Conservation (phyloP, 176 grass and related monocot genomes). For the Zea mays region Zm-B73-REFERENCE-NAM-5.0 NC_050098.1:125750001-125750500, state of each 20-base stretch:
- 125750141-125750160: conserved; percentile 18
- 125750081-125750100: conserved; percentile 23
- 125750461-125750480: conserved; percentile 32
- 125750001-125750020: conserved; percentile 26
- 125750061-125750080: conserved; percentile 18
- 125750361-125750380: conserved; percentile 24
- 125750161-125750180: conserved; percentile 41
- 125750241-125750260: conserved; percentile 24
- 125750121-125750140: conserved; percentile 27
- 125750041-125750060: conserved; percentile 11
- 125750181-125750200: conserved; percentile 47
- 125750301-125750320: conserved; percentile 14
- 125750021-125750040: conserved; percentile 14
- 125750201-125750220: conserved; percentile 44
- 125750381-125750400: conserved; percentile 30
- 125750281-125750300: conserved; percentile 10
- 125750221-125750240: conserved; percentile 36
- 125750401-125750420: conserved; percentile 29
- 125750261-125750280: conserved; percentile 15
- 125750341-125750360: conserved; percentile 12
- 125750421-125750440: conserved; percentile 40
- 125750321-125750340: conserved; percentile 23
- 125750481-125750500: conserved; percentile 25
- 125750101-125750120: conserved; percentile 17
- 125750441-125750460: conserved; percentile 43